Conservation (phyloP, 352 stramenopile genomes). For the Phytophthora podocarpi region DNA sequence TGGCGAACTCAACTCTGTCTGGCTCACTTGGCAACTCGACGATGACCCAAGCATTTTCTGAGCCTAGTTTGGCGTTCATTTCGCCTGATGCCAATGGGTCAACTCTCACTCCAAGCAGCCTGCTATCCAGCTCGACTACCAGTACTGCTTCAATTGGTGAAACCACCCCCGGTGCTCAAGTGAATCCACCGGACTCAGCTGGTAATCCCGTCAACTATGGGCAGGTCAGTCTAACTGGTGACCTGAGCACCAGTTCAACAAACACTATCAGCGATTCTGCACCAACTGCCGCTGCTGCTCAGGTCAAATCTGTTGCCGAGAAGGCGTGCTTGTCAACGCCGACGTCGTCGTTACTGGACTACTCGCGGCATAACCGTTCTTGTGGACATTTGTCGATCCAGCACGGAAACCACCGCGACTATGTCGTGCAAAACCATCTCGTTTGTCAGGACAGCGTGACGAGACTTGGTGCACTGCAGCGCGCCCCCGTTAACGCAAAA, state of each 20-base stretch:
- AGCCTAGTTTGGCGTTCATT: constrained; percentile 18
- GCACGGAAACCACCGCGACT: constrained; percentile 81
- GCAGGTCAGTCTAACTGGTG: background rate
- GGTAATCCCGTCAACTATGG: constrained; percentile 2
- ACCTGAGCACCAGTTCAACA: background rate
- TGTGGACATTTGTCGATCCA: constrained; percentile 81
- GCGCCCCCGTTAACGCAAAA: constrained; percentile 13
- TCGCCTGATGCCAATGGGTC: constrained; percentile 1
- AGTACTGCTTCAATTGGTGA: background rate
- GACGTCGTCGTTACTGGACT: constrained; percentile 49
- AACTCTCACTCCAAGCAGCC: background rate
- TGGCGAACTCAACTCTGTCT: constrained; percentile 4
- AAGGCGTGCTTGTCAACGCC: constrained; percentile 35
- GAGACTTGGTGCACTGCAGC: constrained; percentile 41
- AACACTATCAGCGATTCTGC: background rate
- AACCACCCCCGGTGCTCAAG: background rate
- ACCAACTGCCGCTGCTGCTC: constrained; percentile 21
- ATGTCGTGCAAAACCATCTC: constrained; percentile 84
- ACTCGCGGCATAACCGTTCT: constrained; percentile 62
- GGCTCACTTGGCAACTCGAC: background rate
- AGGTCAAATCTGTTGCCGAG: constrained; percentile 22
- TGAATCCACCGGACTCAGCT: background rate
- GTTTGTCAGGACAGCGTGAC: constrained; percentile 79
- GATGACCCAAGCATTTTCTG: constrained; percentile 14
- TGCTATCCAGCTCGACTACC: constrained; percentile 8